Percentiles rank a stretch among this genome's conserved stretches.
Conservation (phyloP, 306 rosid species). For the Prunus kanzakura region DNA sequence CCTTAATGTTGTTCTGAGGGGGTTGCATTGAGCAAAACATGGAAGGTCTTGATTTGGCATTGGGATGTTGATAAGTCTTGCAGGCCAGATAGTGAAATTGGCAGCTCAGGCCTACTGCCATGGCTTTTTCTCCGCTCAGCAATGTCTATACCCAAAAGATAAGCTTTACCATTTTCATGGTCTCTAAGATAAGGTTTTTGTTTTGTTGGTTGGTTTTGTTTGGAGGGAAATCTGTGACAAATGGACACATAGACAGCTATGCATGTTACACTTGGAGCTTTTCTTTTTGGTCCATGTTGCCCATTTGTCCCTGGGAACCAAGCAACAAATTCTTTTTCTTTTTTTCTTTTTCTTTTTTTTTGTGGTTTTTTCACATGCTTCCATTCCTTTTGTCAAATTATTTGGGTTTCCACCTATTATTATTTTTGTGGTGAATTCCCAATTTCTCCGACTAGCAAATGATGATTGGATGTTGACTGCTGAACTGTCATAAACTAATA, state of each 20-base stretch:
- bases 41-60: conserved; percentile 31
- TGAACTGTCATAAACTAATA: not conserved
- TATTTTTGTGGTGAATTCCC: not conserved
- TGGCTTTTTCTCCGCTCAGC: conserved; percentile 31
- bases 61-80: conserved; percentile 28
- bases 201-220: conserved; percentile 21
- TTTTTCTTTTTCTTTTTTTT: not conserved
- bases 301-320: not conserved
- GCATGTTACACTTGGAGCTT: not conserved
- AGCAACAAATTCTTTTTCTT: not conserved
- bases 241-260: conserved; percentile 18
- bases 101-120: conserved; percentile 62
- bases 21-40: conserved; percentile 64
- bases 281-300: not conserved
- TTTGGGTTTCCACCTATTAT: not conserved
- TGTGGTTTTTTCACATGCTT: not conserved
- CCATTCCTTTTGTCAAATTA: not conserved
- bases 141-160: conserved; percentile 34
- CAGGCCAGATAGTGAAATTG: conserved; percentile 37
- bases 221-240: not conserved
- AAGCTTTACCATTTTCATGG: conserved; percentile 30
- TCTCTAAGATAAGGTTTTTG: conserved; percentile 45
- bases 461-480: not conserved
- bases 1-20: conserved; percentile 67
- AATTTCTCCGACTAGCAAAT: not conserved